Conservation (phyloP, 495 filamentous ascomycete species). For the Penicillium paradoxum region DNA sequence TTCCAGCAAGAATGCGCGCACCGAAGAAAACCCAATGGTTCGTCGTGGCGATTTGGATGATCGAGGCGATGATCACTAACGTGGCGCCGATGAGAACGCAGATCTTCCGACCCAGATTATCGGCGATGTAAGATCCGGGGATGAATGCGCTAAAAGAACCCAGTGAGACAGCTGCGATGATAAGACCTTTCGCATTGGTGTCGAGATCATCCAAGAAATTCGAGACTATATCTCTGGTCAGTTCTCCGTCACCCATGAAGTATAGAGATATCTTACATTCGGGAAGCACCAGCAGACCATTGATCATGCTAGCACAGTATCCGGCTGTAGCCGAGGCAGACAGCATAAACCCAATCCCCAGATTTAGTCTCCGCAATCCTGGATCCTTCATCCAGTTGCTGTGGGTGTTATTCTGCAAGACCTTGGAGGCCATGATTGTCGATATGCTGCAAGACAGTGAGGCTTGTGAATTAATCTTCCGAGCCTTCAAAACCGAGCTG, state of each 20-base stretch:
- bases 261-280: constrained; percentile 18
- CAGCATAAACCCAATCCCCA: constrained; percentile 26
- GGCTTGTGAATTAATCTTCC: constrained; percentile 1
- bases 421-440: constrained; percentile 6
- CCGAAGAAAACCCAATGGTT: constrained; percentile 25
- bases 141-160: constrained; percentile 24
- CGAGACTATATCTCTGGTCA: constrained; percentile 5
- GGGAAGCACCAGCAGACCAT: constrained; percentile 24
- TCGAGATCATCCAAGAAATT: constrained; percentile 15
- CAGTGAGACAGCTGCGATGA: constrained; percentile 25
- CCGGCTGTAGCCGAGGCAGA: constrained; percentile 25
- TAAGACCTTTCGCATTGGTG: constrained; percentile 17
- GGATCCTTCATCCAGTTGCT: constrained; percentile 10
- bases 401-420: constrained; percentile 12
- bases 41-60: constrained; percentile 16
- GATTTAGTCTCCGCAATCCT: constrained; percentile 21
- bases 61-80: constrained; percentile 17
- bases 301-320: constrained; percentile 29
- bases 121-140: constrained; percentile 24
- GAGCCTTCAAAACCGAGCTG: not conserved
- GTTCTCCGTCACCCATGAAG: not conserved
- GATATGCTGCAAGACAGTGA: not conserved
- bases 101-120: constrained; percentile 16
- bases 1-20: constrained; percentile 18
- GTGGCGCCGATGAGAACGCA: constrained; percentile 19